A percentile compares a stretch with the other conserved stretches of the same genome.
Evolutionary conservation across 805 yeast species (phyloP).

Genomic region (Metschnikowia gelsemii): DNA sequence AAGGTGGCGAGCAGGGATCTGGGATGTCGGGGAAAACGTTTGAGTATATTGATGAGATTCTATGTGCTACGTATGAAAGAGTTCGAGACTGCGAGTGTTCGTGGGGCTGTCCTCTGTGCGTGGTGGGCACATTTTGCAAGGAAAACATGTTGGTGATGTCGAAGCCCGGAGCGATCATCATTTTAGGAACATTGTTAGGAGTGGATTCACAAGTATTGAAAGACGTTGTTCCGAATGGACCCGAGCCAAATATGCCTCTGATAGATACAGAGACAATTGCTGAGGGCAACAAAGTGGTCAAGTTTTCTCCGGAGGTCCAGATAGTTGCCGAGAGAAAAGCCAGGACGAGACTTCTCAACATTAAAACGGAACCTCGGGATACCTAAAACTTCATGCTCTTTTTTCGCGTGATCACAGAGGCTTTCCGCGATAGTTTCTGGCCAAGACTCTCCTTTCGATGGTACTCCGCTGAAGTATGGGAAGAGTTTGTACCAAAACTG

Average conservation of each 20-base stretch:
- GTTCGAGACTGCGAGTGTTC: slow-evolving; percentile 67
- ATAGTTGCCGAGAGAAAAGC: slow-evolving; percentile 27
- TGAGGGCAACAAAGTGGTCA: slow-evolving; percentile 54
- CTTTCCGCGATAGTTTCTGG: slow-evolving; percentile 33
- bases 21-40: slow-evolving; percentile 81
- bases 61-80: slow-evolving; percentile 57
- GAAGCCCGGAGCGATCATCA: slow-evolving; percentile 77
- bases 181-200: slow-evolving; percentile 63
- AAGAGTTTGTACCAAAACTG: slow-evolving; percentile 10
- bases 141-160: slow-evolving; percentile 83
- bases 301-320: slow-evolving; percentile 57
- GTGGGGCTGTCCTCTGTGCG: slow-evolving; percentile 83
- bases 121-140: slow-evolving; percentile 77
- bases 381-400: slow-evolving; percentile 16
- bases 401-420: slow-evolving; percentile 29
- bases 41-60: slow-evolving; percentile 67
- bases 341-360: neutral
- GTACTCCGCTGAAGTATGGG: slow-evolving; percentile 7
- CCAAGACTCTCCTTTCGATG: slow-evolving; percentile 30
- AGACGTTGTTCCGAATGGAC: slow-evolving; percentile 60
- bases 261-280: slow-evolving; percentile 67
- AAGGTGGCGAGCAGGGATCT: slow-evolving; percentile 76
- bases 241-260: slow-evolving; percentile 73
- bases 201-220: slow-evolving; percentile 42
- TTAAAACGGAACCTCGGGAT: neutral